Evolutionary conservation across 768 basidiomycete species (phyloP).

Genomic region (Lyophyllum decastes): DNA sequence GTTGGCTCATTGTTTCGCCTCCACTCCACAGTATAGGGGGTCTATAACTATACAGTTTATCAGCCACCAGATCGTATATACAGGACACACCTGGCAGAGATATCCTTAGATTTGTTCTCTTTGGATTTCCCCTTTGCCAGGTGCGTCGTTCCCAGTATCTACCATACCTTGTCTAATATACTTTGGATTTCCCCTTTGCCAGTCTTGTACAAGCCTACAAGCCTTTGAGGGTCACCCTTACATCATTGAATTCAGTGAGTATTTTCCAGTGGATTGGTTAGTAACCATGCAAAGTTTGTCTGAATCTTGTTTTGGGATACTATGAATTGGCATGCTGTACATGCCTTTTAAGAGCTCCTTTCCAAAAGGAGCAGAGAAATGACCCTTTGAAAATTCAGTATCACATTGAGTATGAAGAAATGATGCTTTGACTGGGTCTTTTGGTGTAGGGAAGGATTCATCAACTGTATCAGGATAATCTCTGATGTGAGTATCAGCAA

Average conservation of each 20-base stretch:
- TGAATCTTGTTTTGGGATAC: slow-evolving; percentile 31
- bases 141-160: no score
- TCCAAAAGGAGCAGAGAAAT: slow-evolving; percentile 24
- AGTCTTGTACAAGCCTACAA: no score
- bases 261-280: slow-evolving; percentile 29
- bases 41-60: no score
- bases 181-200: no score
- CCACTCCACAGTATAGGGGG: no score
- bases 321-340: slow-evolving; percentile 33
- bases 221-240: no score
- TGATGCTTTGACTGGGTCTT: background rate
- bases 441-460: slow-evolving; percentile 2
- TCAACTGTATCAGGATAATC: slow-evolving; percentile 18
- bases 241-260: background rate
- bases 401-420: slow-evolving; percentile 23
- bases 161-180: no score
- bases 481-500: slow-evolving; percentile 11
- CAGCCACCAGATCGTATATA: no score
- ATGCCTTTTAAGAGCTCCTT: slow-evolving; percentile 30
- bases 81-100: no score
- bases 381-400: slow-evolving; percentile 11
- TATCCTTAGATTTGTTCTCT: no score
- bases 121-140: no score
- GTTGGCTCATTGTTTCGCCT: no score
- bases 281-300: slow-evolving; percentile 35